phyloP scores from a whole-genome alignment of 352 stramenopile species.

The Plasmopara halstedii region DNA sequence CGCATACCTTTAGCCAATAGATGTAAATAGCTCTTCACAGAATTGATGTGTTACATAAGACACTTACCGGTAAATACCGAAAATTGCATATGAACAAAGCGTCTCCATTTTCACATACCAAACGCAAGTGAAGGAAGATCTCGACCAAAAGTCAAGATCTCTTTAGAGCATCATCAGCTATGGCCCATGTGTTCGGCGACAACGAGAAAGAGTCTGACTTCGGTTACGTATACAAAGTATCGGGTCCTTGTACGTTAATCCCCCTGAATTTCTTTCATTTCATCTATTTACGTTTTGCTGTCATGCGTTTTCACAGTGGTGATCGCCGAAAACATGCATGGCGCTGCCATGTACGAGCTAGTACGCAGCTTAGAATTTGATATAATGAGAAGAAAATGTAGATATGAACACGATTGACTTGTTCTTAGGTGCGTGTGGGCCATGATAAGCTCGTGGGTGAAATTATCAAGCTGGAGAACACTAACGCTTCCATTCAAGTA shows the following conservation, averaged over 20 bases:
- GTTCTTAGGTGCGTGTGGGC: conserved; percentile 93
- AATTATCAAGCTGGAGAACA: conserved; percentile 99
- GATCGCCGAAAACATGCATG: conserved; percentile 99
- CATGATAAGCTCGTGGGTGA: conserved; percentile 99
- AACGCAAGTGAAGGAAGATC: conserved; percentile 39
- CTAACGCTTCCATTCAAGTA: conserved; percentile 99
- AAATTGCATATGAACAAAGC: background rate
- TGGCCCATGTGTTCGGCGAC: conserved; percentile 82
- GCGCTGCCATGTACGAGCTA: conserved; percentile 97
- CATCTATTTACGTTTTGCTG: background rate
- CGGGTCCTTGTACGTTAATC: conserved; percentile 87
- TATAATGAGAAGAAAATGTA: background rate
- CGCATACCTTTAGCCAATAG: conserved; percentile 36
- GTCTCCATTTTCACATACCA: conserved; percentile 16
- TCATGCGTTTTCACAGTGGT: conserved; percentile 71
- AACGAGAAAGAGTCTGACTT: conserved; percentile 92
- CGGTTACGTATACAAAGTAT: conserved; percentile 99
- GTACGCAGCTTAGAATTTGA: conserved; percentile 23
- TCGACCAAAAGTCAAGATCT: conserved; percentile 19
- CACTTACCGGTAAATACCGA: background rate
- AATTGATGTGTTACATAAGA: background rate
- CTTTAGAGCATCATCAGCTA: conserved; percentile 16
- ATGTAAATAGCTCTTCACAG: too few relatives aligned
- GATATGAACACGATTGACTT: background rate
- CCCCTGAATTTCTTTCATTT: background rate